Base-by-base conservation (phyloP, 371 early-diverging fungal species). In the Zopfochytrium polystomum region DNA sequence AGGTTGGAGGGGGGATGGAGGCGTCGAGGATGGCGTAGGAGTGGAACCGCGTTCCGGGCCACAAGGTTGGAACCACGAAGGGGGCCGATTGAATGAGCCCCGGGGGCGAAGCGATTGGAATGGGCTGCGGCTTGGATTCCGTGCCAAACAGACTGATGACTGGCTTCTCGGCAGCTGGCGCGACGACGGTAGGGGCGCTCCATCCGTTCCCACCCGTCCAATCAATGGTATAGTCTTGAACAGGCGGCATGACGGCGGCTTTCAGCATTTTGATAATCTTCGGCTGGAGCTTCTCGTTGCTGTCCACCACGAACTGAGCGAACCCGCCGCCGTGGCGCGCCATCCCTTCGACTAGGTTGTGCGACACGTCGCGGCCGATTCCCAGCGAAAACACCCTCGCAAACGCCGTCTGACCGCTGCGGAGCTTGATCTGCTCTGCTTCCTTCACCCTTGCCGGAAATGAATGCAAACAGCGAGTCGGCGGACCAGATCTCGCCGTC, bases 211-310 rank as follows among this genome's bases (percentile, higher is more conserved):
- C n/a, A n/a, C 30, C 58, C 20, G 61, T 53, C 72, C 77, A 71
- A 38, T 65, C 47, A 20, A 79, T 58, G 48, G 72, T 71, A 30
- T 71, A 78, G 52, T 78, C 72, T 20, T 45, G 65, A 29, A 80
- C 22, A 6, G 73, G 72, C n/a, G 78, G 74, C 49, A 70, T 58
- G 33, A 80, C 42, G 6, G 76, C 70, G 42, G 67, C 70, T 57
- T 80, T 80, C 47, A 80, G 65, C 75, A 77, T 71, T 53, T 70
- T 70, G 22, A 77, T 60, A 25, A 77, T 52, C 53, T 80, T 80
- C 47, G 65, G 66, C 44, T 78, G 77, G 73, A 79, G 65, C 35
- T 75, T 60, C 61, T 80, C 81, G 18, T 56, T 56, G 11, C 11
- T 38, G 38, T 65, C 68, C 6, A 63, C 70, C 2, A 77, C 81